Evolutionary conservation across 768 basidiomycete species (phyloP), one percentile per base, ranked within the genome.

Genomic region (Neoboletus subvelutipes): DNA sequence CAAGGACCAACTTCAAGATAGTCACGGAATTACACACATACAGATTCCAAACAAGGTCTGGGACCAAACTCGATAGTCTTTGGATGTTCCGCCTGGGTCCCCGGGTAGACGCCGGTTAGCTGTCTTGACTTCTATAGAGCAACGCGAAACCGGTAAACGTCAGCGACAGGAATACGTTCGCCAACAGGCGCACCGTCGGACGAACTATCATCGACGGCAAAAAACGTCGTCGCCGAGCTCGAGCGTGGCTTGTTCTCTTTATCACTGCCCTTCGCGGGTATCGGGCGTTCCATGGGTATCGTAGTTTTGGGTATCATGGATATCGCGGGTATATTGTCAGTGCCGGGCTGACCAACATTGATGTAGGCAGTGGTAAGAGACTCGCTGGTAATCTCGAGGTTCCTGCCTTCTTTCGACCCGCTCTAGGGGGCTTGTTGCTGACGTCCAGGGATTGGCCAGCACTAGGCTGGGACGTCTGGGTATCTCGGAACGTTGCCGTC

Each of bases 191-290:
- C 34, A 65, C 62, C 55, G 0, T 52, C 43, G 10, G 43, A 48
- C 45, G 28, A 17, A 29, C 43, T 31, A 28, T 55, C 51, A 52
- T 54, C 43, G 24, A n/a, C 24, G 10, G 12, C 18, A 39, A 1
- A 17, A 15, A 31, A n/a, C n/a, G n/a, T n/a, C 51, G 26, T 37
- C 10, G 26, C 55, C 37, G 36, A 26, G 36, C 40, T 20, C 1
- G 39, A 42, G 33, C 48, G 28, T 45, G 47, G 4, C n/a, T 34
- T 40, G 34, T 55, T 63, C 49, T 63, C 62, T 28, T 68, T 57
- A 12, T 42, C 47, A 28, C 50, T 48, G 37, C 47, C 31, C 13
- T 24, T 62, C 29, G 46, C 20, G 18, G 39, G 13, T 41, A 41
- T 55, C 22, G 7, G 1, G 45, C 53, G 45, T 40, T 22, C 54